Percentiles rank a stretch among this genome's conserved stretches.
Conservation (phyloP, 164 flowering plant species). For the Sedum album region DNA sequence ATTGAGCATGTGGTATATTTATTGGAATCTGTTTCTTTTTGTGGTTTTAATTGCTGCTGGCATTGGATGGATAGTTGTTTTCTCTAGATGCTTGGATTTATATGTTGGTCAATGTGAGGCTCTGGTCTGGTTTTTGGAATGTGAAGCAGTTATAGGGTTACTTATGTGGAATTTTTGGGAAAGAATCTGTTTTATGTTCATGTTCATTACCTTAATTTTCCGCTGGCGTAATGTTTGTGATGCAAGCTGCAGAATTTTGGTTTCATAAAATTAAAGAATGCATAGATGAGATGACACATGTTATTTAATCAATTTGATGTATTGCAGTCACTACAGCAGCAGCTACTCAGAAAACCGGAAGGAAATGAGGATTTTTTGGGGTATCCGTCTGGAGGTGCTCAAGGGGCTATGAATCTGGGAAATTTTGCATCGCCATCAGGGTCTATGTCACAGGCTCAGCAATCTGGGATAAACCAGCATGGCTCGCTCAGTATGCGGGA, state of each 20-base stretch:
- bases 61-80: not conserved
- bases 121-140: not conserved
- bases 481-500: constrained; percentile 40
- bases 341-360: constrained; percentile 64
- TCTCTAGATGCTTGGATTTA: not conserved
- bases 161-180: not conserved
- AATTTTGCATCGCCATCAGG: constrained; percentile 50
- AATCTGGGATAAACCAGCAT: constrained; percentile 51
- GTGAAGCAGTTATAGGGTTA: not conserved
- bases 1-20: constrained; percentile 7
- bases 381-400: constrained; percentile 58
- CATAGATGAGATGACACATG: not conserved
- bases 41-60: not conserved
- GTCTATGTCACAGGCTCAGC: constrained; percentile 46
- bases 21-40: constrained; percentile 3
- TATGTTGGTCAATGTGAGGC: not conserved
- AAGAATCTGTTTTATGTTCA: not conserved
- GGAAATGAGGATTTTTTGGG: constrained; percentile 66
- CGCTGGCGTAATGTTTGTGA: not conserved
- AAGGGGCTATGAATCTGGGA: constrained; percentile 51
- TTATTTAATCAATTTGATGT: not conserved
- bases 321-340: constrained; percentile 60
- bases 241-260: not conserved
- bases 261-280: not conserved
- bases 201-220: not conserved